Evolutionary conservation across 352 stramenopile species (phyloP), one percentile per base, ranked within the genome.

Genomic region (Pythium biforme): DNA sequence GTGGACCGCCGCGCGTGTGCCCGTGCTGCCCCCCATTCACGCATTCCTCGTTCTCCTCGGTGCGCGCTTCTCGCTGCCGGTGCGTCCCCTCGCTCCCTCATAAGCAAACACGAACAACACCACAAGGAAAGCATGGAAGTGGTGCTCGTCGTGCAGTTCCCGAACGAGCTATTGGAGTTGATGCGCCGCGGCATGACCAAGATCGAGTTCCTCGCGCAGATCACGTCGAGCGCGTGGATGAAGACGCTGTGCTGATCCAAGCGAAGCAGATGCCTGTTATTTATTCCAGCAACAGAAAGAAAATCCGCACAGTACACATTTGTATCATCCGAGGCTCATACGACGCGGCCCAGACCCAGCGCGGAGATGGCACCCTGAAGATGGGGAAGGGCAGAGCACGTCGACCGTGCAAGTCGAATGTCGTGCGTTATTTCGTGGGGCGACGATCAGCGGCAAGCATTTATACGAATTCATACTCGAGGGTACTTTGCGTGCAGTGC

Each of bases 121-220:
- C 1, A 49, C 12, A 25, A 56, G 20, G 12, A n/a, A 57, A 47
- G 25, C 17, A 62, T 64, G 51, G 53, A 67, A 14, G 59, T 63
- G 5, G 59, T 68, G 34, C 48, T 68, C 29, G 60, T 72, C 5
- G 58, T 68, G n/a, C 60, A 59, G 34, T 68, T 68, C 45, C 53
- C 54, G 8, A 49, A 63, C 23, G 64, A 62, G 37, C 31, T 71
- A 20, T 43, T 71, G 12, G 59, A 60, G 49, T 23, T 64, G 26
- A 29, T 64, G 55, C 62, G 55, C 47, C 48, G 40, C 19, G 49
- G 62, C 1, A 45, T 60, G n/a, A 48, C 19, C 27, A 63, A 69
- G 55, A 47, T 69, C 54, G 54, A 63, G 54, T 64, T 69, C 48
- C 62, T 69, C 48, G 62, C 62, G 23, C 54, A 69, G 14, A 64